Percentiles rank a stretch among this genome's conserved stretches.
Evolutionary conservation across 2,329 filamentous ascomycete species (phyloP).

Genomic region (Dothistroma septosporum): DNA sequence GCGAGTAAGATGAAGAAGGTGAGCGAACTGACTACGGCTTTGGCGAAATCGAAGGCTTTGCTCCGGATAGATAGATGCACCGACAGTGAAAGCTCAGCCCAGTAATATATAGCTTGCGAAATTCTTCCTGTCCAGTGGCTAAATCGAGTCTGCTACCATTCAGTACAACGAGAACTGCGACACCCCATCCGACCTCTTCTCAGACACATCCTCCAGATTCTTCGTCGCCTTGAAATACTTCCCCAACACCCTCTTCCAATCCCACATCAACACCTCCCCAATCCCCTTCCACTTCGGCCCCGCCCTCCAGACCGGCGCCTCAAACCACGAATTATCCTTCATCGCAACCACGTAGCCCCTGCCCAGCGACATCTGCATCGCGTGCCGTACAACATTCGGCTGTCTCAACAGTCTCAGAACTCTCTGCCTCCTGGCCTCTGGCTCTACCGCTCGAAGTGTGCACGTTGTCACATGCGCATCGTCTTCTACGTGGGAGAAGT

Average conservation of each 20-base stretch:
- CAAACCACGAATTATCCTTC: conserved; percentile 3
- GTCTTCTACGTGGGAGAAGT: background rate
- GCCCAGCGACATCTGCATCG: background rate
- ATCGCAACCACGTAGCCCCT: background rate
- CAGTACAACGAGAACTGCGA: background rate
- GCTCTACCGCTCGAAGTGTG: background rate
- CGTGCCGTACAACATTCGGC: background rate
- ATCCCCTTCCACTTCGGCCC: background rate
- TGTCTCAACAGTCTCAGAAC: background rate
- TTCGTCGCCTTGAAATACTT: conserved; percentile 5
- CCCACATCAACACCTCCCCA: conserved; percentile 1
- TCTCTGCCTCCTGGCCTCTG: background rate
- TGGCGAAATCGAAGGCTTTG: too few relatives aligned
- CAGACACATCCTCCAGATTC: background rate
- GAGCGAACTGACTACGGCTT: background rate
- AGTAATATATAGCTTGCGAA: too few relatives aligned
- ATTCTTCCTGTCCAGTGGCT: too few relatives aligned
- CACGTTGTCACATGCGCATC: background rate
- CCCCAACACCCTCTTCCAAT: conserved; percentile 5
- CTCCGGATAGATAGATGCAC: too few relatives aligned
- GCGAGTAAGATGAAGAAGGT: background rate
- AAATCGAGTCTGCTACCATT: background rate
- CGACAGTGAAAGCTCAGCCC: too few relatives aligned
- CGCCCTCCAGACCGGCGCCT: background rate
- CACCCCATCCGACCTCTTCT: background rate